Conservation (phyloP, 768 basidiomycete species). For the Mrakia gelida region DNA sequence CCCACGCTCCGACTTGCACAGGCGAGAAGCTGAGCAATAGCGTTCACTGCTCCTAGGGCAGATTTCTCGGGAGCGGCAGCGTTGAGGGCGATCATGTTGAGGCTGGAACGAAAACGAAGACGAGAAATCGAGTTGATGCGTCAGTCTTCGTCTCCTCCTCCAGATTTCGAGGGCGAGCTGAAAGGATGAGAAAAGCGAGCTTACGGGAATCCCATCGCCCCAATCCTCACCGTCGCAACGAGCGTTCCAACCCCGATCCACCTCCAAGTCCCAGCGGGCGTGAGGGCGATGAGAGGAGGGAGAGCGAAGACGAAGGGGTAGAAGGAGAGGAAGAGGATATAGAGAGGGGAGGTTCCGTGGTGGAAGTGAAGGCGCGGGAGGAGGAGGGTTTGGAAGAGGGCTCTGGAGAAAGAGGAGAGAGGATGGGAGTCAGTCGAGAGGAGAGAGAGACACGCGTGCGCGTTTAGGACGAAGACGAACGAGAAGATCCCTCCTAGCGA, state of each 20-base stretch:
- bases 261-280: not conserved
- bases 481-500: constrained; percentile 13
- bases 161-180: not conserved
- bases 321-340: constrained; percentile 12
- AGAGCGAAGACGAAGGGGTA: constrained; percentile 19
- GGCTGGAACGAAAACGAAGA: not conserved
- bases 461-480: not conserved
- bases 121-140: not conserved
- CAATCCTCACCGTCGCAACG: not conserved
- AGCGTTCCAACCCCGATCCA: not conserved
- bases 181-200: not conserved
- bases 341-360: not conserved
- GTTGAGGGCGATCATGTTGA: constrained; percentile 26
- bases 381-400: constrained; percentile 10
- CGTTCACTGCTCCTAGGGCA: constrained; percentile 15
- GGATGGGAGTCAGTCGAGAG: not conserved
- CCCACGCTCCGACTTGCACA: constrained; percentile 10
- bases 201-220: constrained; percentile 16
- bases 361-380: not conserved
- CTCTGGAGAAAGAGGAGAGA: not conserved
- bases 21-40: not conserved
- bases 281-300: constrained; percentile 7
- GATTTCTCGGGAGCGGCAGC: not conserved
- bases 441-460: not conserved
- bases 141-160: not conserved